These are phyloP conservation scores for Amanita brunnescens DNA, from an alignment of 768 basidiomycete species.

Conservation along the genomic window DNA sequence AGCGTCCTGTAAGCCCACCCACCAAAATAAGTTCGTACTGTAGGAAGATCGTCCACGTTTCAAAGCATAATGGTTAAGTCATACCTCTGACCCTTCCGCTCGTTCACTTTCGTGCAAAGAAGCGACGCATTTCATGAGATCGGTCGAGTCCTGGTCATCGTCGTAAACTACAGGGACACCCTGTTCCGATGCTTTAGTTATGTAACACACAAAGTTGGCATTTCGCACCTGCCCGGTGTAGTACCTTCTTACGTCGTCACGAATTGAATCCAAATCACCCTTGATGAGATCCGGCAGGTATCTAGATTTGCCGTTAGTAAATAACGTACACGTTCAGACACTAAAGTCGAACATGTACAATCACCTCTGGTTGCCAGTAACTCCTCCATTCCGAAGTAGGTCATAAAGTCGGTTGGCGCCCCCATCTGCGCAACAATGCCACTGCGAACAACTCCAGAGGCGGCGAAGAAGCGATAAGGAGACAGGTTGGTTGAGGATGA, in stretches of 20 bases:
- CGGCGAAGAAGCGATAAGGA: constrained; percentile 48
- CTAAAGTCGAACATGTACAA: background rate
- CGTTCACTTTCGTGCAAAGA: constrained; percentile 53
- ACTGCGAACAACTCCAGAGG: constrained; percentile 45
- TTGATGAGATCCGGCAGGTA: constrained; percentile 83
- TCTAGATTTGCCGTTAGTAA: constrained; percentile 25
- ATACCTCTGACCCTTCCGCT: constrained; percentile 28
- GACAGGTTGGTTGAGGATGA: constrained; percentile 91
- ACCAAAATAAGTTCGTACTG: constrained; percentile 69
- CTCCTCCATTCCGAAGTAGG: constrained; percentile 15
- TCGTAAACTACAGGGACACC: constrained; percentile 64
- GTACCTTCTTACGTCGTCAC: constrained; percentile 61
- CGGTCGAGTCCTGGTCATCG: constrained; percentile 75
- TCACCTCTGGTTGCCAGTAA: background rate
- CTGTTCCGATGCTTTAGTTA: constrained; percentile 27
- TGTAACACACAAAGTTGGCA: background rate
- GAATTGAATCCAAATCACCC: constrained; percentile 88
- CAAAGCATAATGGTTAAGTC: constrained; percentile 7
- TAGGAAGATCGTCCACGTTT: background rate
- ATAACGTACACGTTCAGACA: background rate
- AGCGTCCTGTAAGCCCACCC: constrained; percentile 82
- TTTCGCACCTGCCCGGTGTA: constrained; percentile 51
- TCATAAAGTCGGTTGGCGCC: constrained; percentile 84
- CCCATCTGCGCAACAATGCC: constrained; percentile 77
- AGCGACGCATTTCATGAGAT: constrained; percentile 86